Conservation (phyloP, 2,329 filamentous ascomycete genomes). For the Mycogone perniciosa region DNA sequence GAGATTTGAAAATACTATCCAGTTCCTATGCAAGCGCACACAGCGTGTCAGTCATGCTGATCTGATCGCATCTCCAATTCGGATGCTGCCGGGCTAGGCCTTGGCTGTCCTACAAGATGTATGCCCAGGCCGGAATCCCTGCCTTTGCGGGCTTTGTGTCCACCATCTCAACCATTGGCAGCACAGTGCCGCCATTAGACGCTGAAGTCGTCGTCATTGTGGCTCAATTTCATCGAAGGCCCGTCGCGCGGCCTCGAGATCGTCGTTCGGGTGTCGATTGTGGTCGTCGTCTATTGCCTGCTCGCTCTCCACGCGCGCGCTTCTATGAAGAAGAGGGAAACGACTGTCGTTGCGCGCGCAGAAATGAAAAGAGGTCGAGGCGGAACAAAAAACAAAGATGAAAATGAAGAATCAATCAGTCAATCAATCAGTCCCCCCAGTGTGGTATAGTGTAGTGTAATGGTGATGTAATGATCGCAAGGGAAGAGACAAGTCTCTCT, state of each 20-base stretch:
- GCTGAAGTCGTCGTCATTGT: conserved; percentile 1
- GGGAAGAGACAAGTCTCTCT: no score
- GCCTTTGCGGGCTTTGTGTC: not conserved
- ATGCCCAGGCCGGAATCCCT: conserved; percentile 2
- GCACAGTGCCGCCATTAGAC: not conserved
- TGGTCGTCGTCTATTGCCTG: no score
- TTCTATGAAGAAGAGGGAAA: no score
- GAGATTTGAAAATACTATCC: conserved; percentile 78
- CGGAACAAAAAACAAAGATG: not conserved
- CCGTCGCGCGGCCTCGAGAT: not conserved
- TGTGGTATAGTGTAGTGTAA: no score
- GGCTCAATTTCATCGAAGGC: not conserved
- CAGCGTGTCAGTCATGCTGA: not conserved
- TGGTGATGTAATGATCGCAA: no score
- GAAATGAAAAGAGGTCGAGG: conserved; percentile 1
- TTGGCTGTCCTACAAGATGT: conserved; percentile 7
- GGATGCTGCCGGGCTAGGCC: not conserved
- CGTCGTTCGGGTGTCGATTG: not conserved
- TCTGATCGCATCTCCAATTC: not conserved
- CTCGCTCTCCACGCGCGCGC: no score
- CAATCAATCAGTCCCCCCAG: no score
- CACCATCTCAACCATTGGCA: conserved; percentile 5
- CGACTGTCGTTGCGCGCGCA: not conserved
- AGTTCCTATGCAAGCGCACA: conserved; percentile 41
- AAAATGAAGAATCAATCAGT: not conserved